These are phyloP conservation scores for Quercus gilva DNA, from an alignment of 306 rosid genomes.

Conservation along the genomic window DNA sequence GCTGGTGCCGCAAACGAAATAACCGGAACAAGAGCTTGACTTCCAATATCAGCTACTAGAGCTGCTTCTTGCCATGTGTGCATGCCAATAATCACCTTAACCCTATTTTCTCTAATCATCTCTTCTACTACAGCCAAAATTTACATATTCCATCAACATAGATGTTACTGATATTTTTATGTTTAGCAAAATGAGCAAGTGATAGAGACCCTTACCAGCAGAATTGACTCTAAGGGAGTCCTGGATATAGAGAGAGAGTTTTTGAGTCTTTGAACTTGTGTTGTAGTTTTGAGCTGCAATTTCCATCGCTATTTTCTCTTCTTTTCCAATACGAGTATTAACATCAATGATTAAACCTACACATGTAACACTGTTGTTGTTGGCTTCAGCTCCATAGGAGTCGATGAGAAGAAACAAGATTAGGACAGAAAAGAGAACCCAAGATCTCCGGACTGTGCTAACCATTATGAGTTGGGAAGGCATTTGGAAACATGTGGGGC, in stretches of 20 bases:
- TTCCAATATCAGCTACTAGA: slow-evolving; percentile 49
- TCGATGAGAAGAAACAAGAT: slow-evolving; percentile 13
- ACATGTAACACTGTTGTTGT: slow-evolving; percentile 19
- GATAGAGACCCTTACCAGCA: slow-evolving; percentile 29
- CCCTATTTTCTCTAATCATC: slow-evolving; percentile 32
- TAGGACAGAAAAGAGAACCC: slow-evolving; percentile 19
- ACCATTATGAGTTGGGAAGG: too few species aligned
- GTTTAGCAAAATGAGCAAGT: not conserved
- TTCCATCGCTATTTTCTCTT: slow-evolving; percentile 47
- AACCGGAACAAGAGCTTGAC: slow-evolving; percentile 43
- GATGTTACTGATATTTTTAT: too few species aligned
- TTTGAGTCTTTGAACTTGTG: slow-evolving; percentile 19
- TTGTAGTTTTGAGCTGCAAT: slow-evolving; percentile 41
- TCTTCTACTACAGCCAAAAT: slow-evolving; percentile 41
- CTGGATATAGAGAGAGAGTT: slow-evolving; percentile 30
- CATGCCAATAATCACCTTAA: slow-evolving; percentile 53
- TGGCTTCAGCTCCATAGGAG: slow-evolving; percentile 10
- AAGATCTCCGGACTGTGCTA: slow-evolving; percentile 2
- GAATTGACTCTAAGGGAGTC: slow-evolving; percentile 21
- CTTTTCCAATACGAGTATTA: slow-evolving; percentile 44
- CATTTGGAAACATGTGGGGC: too few species aligned
- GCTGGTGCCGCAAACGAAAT: slow-evolving; percentile 56
- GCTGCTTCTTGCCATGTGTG: slow-evolving; percentile 54
- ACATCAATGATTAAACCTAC: slow-evolving; percentile 41
- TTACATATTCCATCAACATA: too few species aligned